Base-by-base conservation (phyloP, 208 protist genomes). In the Acanthamoeba culbertsoni region DNA sequence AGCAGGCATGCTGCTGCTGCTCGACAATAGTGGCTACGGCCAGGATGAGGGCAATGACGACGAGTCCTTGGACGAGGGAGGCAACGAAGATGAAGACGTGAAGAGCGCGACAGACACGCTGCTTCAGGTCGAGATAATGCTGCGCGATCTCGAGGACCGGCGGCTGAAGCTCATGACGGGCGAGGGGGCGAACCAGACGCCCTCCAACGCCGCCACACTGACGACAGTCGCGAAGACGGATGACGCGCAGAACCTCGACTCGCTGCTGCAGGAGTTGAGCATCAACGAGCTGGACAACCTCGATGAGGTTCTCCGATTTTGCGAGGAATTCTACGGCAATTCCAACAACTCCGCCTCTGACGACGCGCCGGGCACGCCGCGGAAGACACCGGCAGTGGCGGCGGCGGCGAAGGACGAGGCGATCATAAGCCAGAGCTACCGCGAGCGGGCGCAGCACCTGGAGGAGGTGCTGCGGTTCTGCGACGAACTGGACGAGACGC, bases 401-500 rank as follows among this genome's bases (percentile, higher is more conserved):
- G 14, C 62, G 33, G 62, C 62, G 33, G 31, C 62, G 5, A 40
- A 16, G 14, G 35, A 75, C 28, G 35, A 75, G 51, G 28, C 43
- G n/a, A 4, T 45, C 31, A 14, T 90, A 20, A 48, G 33, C 33
- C 23, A 90, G 51, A 90, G 82, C 51, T 16, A 68, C 35, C 45
- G 40, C 71, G 71, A 79, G 71, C 71, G 71, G 23, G 33, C 71
- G 45, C 43, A 20, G 73, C 73, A 84, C 40, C 73, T 84, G n/a
- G 73, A 84, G 28, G 73, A 84, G 45, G 73, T 84, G 23, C 73
- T 84, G 26, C 73, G 73, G 28, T 84, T 84, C 73, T 84, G 73
- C 73, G 73, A 84, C 73, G 73, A 84, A 33, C 45, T 84, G 0
- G 73, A 84, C 45, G 73, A 48, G 42, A 43, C 5, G 28, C 73